A percentile compares a stretch with the other conserved stretches of the same genome.
phyloP scores from a whole-genome alignment of 371 early-diverging fungal genomes.

The Capillidium rhysosporum region DNA sequence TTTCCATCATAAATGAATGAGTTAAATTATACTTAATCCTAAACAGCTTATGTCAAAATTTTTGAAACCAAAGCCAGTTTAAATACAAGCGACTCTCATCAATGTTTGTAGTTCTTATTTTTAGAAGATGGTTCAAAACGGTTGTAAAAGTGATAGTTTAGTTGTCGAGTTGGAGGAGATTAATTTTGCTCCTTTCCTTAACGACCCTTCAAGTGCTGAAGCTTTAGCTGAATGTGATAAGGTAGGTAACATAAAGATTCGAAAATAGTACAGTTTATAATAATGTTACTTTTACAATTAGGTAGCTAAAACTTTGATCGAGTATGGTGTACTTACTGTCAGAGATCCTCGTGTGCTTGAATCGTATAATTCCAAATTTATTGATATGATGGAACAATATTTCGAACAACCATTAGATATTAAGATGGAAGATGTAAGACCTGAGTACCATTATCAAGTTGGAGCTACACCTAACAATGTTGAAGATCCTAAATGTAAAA shows the following conservation, averaged over 20 bases:
- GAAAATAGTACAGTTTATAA: background rate
- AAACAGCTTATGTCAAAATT: too few relatives aligned
- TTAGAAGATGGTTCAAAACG: too few relatives aligned
- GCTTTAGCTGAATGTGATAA: constrained; percentile 23
- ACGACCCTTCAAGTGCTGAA: constrained; percentile 20
- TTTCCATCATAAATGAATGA: too few relatives aligned
- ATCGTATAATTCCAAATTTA: constrained; percentile 6
- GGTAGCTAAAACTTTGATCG: constrained; percentile 32
- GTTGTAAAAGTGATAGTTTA: background rate
- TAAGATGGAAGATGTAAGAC: constrained; percentile 34
- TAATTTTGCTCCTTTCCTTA: constrained; percentile 27
- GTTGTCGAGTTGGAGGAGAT: constrained; percentile 21
- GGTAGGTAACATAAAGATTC: constrained; percentile 8
- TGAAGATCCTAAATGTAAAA: constrained; percentile 38
- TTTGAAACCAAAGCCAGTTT: too few relatives aligned
- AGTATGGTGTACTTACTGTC: constrained; percentile 37
- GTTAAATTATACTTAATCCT: too few relatives aligned
- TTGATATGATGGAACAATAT: constrained; percentile 41
- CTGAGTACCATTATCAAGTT: constrained; percentile 31
- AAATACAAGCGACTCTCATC: too few relatives aligned
- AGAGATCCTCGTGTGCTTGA: constrained; percentile 40
- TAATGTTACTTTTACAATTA: constrained; percentile 6
- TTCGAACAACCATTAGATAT: constrained; percentile 28
- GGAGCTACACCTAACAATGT: constrained; percentile 44
- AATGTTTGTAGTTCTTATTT: too few relatives aligned